Conservation (phyloP, 1,139 yeast species). For the Scheffersomyces illinoinensis region DNA sequence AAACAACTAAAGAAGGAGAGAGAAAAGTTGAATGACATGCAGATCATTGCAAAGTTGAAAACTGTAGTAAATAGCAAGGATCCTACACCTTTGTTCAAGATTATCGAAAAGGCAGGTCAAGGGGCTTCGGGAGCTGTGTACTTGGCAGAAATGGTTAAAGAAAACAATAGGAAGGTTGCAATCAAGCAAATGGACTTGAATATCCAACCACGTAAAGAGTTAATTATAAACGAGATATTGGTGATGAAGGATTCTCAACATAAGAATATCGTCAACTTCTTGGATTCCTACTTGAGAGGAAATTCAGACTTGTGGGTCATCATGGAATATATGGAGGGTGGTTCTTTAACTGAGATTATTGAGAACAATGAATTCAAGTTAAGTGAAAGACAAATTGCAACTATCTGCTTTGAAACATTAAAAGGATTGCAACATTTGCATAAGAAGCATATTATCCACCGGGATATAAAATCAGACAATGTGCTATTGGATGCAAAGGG, state of each 20-base stretch:
- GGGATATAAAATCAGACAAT: conserved; percentile 95
- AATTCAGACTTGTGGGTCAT: conserved; percentile 36
- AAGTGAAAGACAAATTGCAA: conserved; percentile 78
- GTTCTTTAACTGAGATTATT: conserved; percentile 80
- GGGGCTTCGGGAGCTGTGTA: conserved; percentile 98
- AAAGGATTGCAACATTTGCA: conserved; percentile 92
- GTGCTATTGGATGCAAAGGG: conserved; percentile 85
- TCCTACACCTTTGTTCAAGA: conserved; percentile 82
- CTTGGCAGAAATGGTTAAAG: conserved; percentile 63
- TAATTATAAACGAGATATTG: conserved; percentile 62
- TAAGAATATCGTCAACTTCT: conserved; percentile 47
- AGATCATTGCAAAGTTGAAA: conserved; percentile 78
- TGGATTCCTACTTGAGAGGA: conserved; percentile 46
- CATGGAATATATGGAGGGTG: conserved; percentile 47
- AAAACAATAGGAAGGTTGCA: conserved; percentile 59
- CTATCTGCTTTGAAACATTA: conserved; percentile 88
- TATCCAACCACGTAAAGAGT: conserved; percentile 91
- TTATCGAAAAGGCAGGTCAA: conserved; percentile 96
- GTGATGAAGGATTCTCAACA: conserved; percentile 53
- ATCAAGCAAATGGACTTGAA: conserved; percentile 94
- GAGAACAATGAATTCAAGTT: conserved; percentile 70
- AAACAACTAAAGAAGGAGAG: conserved; percentile 56
- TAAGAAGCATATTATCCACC: conserved; percentile 86
- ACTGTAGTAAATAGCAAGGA: conserved; percentile 82
- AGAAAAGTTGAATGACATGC: conserved; percentile 82